Conservation (phyloP, 192 early-diverging fungal genomes). For the Backusella mclennaniae region DNA sequence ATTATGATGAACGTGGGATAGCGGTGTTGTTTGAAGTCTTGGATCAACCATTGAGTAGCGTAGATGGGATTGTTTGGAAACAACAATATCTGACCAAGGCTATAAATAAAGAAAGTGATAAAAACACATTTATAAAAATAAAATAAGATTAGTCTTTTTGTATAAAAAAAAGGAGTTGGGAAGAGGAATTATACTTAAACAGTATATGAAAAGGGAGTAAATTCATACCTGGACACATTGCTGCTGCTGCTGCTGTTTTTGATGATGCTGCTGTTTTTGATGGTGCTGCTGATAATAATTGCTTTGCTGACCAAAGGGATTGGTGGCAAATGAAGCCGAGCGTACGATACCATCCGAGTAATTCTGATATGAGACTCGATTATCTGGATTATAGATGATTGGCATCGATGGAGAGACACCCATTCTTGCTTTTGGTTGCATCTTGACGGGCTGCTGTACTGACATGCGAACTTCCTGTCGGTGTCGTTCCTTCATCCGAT, state of each 20-base stretch:
- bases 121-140: background rate
- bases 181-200: background rate
- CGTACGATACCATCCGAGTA: background rate
- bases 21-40: background rate
- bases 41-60: background rate
- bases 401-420: constrained; percentile 20
- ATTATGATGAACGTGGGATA: background rate
- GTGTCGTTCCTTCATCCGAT: constrained; percentile 24
- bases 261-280: background rate
- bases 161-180: background rate
- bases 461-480: constrained; percentile 13
- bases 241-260: background rate
- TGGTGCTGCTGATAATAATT: background rate
- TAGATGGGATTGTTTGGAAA: background rate
- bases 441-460: background rate
- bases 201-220: background rate
- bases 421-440: background rate
- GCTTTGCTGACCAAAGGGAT: background rate
- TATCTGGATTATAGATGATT: background rate
- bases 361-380: background rate
- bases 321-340: background rate
- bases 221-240: background rate
- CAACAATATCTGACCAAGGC: background rate
- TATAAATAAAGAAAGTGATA: background rate
- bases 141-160: background rate